Evolutionary conservation across 805 yeast species (phyloP).

Genomic region (Monosporozyma yasuniensis): DNA sequence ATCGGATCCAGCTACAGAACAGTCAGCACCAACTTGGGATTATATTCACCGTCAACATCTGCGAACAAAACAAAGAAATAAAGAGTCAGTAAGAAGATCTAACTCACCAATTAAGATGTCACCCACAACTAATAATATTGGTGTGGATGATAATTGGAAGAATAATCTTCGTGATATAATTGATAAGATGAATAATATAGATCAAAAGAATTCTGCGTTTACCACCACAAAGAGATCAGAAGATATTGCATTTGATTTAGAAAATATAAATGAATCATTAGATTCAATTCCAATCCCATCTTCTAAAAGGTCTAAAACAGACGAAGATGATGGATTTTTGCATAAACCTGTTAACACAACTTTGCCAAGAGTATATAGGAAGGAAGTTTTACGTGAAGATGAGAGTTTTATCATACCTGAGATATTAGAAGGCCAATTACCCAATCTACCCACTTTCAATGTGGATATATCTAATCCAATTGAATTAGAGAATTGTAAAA

Average conservation of each 20-base stretch:
- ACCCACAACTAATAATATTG: conserved; percentile 10
- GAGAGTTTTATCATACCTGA: conserved; percentile 11
- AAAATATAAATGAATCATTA: conserved; percentile 17
- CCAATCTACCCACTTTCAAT: conserved; percentile 17
- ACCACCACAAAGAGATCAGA: background rate
- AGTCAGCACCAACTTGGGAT: background rate
- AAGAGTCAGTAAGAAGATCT: conserved; percentile 14
- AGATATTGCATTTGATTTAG: conserved; percentile 17
- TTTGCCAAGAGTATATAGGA: conserved; percentile 21
- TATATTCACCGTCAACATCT: conserved; percentile 18
- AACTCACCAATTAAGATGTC: conserved; percentile 19
- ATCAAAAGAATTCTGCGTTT: background rate
- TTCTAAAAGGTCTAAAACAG: background rate
- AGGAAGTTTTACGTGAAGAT: conserved; percentile 11
- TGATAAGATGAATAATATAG: conserved; percentile 9
- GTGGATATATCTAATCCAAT: conserved; percentile 11
- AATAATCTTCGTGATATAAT: conserved; percentile 13
- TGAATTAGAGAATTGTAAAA: conserved; percentile 11
- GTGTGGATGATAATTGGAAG: conserved; percentile 10
- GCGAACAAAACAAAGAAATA: conserved; percentile 15
- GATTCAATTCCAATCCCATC: conserved; percentile 13
- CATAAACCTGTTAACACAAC: conserved; percentile 25
- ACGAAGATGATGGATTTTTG: conserved; percentile 9
- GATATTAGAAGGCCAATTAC: conserved; percentile 8
- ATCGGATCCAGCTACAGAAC: background rate